Evolutionary conservation across 768 basidiomycete species (phyloP).

Genomic region (Pulveroboletus sp.): DNA sequence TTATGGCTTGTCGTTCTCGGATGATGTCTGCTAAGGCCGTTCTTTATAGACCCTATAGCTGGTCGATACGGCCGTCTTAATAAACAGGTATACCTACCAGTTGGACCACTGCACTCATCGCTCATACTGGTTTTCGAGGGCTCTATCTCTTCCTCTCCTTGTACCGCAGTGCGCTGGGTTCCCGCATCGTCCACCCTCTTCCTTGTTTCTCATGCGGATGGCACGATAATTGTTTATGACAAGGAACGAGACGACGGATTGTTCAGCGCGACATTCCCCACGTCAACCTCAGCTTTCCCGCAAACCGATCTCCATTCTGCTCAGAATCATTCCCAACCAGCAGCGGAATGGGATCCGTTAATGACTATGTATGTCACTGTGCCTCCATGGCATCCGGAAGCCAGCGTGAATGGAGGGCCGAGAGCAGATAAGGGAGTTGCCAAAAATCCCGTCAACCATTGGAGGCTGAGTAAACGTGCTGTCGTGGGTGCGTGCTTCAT

Average conservation of each 20-base stretch:
- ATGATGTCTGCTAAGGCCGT: constrained; percentile 2
- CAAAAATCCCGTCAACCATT: constrained; percentile 90
- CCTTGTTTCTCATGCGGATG: constrained; percentile 83
- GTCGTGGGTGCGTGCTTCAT: constrained; percentile 57
- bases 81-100: constrained; percentile 55
- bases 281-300: constrained; percentile 26
- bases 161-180: constrained; percentile 90
- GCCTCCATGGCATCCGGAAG: constrained; percentile 80
- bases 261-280: constrained; percentile 61
- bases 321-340: constrained; percentile 22
- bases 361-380: constrained; percentile 75
- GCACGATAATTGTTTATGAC: constrained; percentile 85
- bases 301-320: constrained; percentile 26
- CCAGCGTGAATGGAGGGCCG: constrained; percentile 26
- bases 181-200: constrained; percentile 77
- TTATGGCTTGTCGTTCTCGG: constrained; percentile 4
- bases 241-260: constrained; percentile 84
- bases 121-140: constrained; percentile 42
- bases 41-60: constrained; percentile 62
- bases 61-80: constrained; percentile 83
- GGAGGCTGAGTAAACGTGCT: constrained; percentile 68
- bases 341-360: constrained; percentile 67
- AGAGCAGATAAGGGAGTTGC: constrained; percentile 60
- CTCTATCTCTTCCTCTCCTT: constrained; percentile 71
- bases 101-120: background rate